Evolutionary conservation across 257 asterid species (phyloP), one percentile per base, ranked within the genome.

Genomic region (Solanum lycopersicoides): DNA sequence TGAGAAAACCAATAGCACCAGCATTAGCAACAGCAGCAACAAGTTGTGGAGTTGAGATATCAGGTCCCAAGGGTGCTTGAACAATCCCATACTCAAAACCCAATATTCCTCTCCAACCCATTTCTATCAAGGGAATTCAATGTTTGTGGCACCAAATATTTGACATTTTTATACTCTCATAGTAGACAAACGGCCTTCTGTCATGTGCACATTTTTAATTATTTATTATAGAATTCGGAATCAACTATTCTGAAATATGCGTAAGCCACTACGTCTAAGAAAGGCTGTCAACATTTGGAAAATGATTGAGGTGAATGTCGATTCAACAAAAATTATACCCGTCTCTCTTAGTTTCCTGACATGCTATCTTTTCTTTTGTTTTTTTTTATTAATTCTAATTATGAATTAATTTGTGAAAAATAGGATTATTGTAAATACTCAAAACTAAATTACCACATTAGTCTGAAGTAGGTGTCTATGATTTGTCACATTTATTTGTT

Each of bases 31-130:
- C 96, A 77, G 97, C 97, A 13, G 99, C 98, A 6, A 94, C 98
- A 6, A 96, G 97, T 79, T 93, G 93, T 11, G 98, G 98, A 45
- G 96, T 93, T 8, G 99, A 95, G 85, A 96, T 92, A 83, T 96
- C 99, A 2, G 99, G 98, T 8, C 99, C 98, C 84, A 96, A 42
- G n/a, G 98, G 98, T 23, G 98, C 97, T 88, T 93, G 98, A 12
- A 96, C 95, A 68, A 96, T 92, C n/a, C 99, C 99, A 79, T 91
- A 95, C 65, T 95, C 96, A 71, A 96, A 95, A 15, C 98, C 98
- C 82, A 96, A 69, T 34, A 96, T 89, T 83, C 98, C 98, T 91
- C 94, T 92, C 98, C 95, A 94, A 72, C 98, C 99, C 99, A 96
- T 96, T 87, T 72, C 63, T 66, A 28, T 2, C 1, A 25, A 77